Percentiles rank a stretch among this genome's conserved stretches.
phyloP scores from a whole-genome alignment of 495 filamentous ascomycete genomes.

The Penicillium verhagenii region DNA sequence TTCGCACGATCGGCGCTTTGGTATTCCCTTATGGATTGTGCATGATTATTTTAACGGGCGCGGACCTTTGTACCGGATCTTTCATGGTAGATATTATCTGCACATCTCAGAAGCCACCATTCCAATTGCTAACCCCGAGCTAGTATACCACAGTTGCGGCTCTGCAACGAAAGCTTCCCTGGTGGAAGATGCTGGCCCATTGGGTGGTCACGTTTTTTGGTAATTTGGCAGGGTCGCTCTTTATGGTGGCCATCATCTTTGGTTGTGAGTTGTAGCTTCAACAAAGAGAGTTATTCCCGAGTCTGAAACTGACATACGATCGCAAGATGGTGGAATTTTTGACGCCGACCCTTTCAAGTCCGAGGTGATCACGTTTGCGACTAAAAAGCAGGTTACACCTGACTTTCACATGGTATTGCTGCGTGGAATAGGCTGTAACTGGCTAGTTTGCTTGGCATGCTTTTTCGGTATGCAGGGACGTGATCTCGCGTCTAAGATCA shows the following conservation, averaged over 20 bases:
- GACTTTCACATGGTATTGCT: conserved; percentile 60
- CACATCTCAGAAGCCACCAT: background rate
- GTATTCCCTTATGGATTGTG: conserved; percentile 60
- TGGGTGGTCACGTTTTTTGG: conserved; percentile 60
- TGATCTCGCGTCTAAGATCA: conserved; percentile 55
- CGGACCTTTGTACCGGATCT: conserved; percentile 59
- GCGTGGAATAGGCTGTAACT: conserved; percentile 61
- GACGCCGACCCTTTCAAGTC: conserved; percentile 48
- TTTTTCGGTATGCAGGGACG: conserved; percentile 57
- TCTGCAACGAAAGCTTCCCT: conserved; percentile 50
- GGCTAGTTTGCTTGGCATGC: conserved; percentile 61
- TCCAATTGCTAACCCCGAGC: background rate
- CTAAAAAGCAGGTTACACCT: conserved; percentile 54
- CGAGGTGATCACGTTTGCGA: conserved; percentile 51
- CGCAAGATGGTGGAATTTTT: conserved; percentile 56
- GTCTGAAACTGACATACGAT: background rate
- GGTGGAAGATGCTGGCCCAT: conserved; percentile 50
- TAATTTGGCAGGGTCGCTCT: conserved; percentile 59
- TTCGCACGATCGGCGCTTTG: conserved; percentile 53
- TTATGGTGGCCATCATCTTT: conserved; percentile 57
- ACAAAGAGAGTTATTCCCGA: background rate
- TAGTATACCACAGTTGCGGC: conserved; percentile 56
- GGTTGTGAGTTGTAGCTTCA: conserved; percentile 44
- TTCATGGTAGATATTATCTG: conserved; percentile 47
- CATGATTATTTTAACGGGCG: conserved; percentile 59